Percentiles rank a stretch among this genome's conserved stretches.
Evolutionary conservation across 140 eudicot genomes (phyloP).

Genomic region (Anethum foeniculum): DNA sequence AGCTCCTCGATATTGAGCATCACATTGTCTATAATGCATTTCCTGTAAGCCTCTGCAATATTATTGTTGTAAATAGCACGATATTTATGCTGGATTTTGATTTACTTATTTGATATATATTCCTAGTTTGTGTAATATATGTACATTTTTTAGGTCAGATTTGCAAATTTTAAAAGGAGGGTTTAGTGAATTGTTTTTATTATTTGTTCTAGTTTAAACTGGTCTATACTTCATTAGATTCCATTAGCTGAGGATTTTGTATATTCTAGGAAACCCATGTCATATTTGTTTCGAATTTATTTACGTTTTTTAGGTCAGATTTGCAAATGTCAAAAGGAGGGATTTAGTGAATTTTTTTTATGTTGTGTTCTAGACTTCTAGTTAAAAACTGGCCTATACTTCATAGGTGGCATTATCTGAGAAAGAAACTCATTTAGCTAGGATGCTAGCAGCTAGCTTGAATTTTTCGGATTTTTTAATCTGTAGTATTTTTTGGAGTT

Average conservation of each 20-base stretch:
- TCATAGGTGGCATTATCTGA: not conserved
- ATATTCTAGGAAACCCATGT: not conserved
- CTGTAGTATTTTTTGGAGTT: not conserved
- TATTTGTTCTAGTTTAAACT: not conserved
- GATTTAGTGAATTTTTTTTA: not conserved
- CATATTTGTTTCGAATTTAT: not conserved
- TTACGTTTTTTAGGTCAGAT: not conserved
- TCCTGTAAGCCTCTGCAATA: constrained; percentile 48
- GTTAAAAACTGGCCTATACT: not conserved
- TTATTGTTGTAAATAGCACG: constrained; percentile 8
- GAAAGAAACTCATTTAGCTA: not conserved
- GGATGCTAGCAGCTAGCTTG: not conserved
- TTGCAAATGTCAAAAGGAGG: not conserved
- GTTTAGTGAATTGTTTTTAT: not conserved
- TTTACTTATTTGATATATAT: not conserved
- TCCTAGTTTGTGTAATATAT: no score
- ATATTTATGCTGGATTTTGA: not conserved
- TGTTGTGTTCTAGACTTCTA: not conserved
- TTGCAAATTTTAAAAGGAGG: not conserved
- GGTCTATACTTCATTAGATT: not conserved
- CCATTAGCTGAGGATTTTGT: not conserved
- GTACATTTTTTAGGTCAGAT: not conserved
- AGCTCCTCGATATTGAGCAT: constrained; percentile 93
- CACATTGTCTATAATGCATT: constrained; percentile 86
- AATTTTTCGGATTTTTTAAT: not conserved